These are phyloP conservation scores for Artemisia tridentata DNA, from an alignment of 129 eudicot genomes.

Conservation along the genomic window DNA sequence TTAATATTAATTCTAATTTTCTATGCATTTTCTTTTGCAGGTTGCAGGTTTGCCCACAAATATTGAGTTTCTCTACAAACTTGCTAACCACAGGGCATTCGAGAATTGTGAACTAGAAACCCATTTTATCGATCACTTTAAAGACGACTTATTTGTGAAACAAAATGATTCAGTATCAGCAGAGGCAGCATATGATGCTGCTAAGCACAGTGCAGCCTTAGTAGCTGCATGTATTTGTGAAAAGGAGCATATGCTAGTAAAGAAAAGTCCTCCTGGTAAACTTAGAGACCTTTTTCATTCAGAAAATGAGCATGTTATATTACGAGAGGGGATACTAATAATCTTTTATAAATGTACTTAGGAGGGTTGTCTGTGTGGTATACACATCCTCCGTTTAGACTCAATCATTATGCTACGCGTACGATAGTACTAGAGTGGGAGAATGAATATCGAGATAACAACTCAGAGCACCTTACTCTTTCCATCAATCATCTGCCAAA, in stretches of 20 bases:
- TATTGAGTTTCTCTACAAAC: slow-evolving; percentile 72
- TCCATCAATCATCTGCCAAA: slow-evolving; percentile 52
- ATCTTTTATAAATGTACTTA: slow-evolving; percentile 24
- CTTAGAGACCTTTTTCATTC: slow-evolving; percentile 3
- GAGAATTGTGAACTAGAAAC: slow-evolving; percentile 83
- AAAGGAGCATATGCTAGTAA: slow-evolving; percentile 47
- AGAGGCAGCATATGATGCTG: slow-evolving; percentile 41
- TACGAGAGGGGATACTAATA: slow-evolving; percentile 17
- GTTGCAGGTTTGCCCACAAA: slow-evolving; percentile 98
- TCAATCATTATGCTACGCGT: slow-evolving; percentile 58
- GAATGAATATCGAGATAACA: slow-evolving; percentile 48
- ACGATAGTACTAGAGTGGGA: slow-evolving; percentile 80
- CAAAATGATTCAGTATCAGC: slow-evolving; percentile 47
- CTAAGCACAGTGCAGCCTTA: slow-evolving; percentile 64
- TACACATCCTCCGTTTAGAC: slow-evolving; percentile 73
- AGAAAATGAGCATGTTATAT: slow-evolving; percentile 10
- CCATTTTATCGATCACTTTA: slow-evolving; percentile 81
- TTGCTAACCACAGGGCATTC: slow-evolving; percentile 84
- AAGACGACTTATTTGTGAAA: slow-evolving; percentile 67
- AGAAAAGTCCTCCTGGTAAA: slow-evolving; percentile 63
- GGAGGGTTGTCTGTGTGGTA: slow-evolving; percentile 81
- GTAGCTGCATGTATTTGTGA: slow-evolving; percentile 89
- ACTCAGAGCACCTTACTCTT: slow-evolving; percentile 45
- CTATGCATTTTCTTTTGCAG: slow-evolving; percentile 38
- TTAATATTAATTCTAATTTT: slow-evolving; percentile 1